These are phyloP conservation scores for Paralagenidium karlingii DNA, from an alignment of 352 stramenopile species.

Conservation along the genomic window DNA sequence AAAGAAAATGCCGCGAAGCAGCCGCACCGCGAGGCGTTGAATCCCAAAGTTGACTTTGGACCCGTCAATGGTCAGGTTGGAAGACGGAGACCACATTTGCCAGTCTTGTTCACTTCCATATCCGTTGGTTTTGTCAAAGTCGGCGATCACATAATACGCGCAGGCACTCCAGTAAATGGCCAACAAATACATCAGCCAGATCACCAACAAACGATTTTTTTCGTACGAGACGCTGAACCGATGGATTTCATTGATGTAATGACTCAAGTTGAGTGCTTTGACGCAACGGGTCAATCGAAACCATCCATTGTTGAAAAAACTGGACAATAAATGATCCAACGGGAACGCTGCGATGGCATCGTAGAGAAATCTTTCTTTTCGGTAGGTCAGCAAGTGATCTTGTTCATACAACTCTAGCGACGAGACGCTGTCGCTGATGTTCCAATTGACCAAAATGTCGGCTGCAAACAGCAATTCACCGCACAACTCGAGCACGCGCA, in stretches of 20 bases:
- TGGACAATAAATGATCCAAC: constrained; percentile 27
- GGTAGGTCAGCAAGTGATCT: constrained; percentile 22
- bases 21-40: constrained; percentile 17
- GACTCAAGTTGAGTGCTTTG: constrained; percentile 29
- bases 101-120: constrained; percentile 27
- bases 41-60: constrained; percentile 9
- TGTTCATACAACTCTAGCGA: constrained; percentile 50
- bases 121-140: no score
- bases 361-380: constrained; percentile 22
- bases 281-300: constrained; percentile 32
- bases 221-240: constrained; percentile 45
- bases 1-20: constrained; percentile 43
- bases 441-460: constrained; percentile 50
- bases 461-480: constrained; percentile 36
- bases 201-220: constrained; percentile 31
- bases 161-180: constrained; percentile 55
- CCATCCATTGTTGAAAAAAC: constrained; percentile 12
- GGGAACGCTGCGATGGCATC: constrained; percentile 29
- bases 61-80: constrained; percentile 10
- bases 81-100: constrained; percentile 30
- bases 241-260: constrained; percentile 52
- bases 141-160: constrained; percentile 34
- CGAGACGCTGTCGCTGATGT: constrained; percentile 13
- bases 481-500: constrained; percentile 19
- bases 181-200: constrained; percentile 28